Conservation (phyloP, 305 asterid genomes). For the Fraxinus platypoda region DNA sequence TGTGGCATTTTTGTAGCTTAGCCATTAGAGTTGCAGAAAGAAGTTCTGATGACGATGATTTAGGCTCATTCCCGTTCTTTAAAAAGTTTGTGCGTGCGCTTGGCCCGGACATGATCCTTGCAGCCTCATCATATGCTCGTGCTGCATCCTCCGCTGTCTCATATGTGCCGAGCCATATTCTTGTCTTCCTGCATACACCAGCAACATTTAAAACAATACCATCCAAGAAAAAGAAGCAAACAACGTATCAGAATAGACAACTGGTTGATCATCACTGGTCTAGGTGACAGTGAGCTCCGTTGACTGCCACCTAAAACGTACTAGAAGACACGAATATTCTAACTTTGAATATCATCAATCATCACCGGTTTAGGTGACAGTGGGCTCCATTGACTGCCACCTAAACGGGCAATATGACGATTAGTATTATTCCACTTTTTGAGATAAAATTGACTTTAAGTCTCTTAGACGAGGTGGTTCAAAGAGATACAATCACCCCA, state of each 20-base stretch:
- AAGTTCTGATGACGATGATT: conserved; percentile 40
- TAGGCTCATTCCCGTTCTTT: conserved; percentile 38
- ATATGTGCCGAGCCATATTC: conserved; percentile 88
- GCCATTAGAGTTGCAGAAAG: conserved; percentile 69
- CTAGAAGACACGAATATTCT: too few species aligned
- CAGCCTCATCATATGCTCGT: conserved; percentile 80
- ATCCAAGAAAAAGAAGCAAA: background rate
- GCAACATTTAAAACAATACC: background rate
- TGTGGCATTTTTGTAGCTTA: conserved; percentile 69
- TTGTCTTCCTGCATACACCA: conserved; percentile 57
- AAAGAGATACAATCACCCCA: background rate
- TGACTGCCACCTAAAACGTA: too few species aligned
- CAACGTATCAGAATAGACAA: too few species aligned
- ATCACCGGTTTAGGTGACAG: background rate
- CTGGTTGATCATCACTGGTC: too few species aligned
- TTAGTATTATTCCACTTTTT: too few species aligned
- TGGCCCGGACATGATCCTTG: conserved; percentile 72
- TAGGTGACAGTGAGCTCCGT: too few species aligned
- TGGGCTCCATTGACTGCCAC: background rate
- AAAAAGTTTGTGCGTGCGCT: conserved; percentile 67
- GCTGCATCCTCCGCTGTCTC: conserved; percentile 95
- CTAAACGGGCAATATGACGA: too few species aligned
- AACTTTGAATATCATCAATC: too few species aligned
- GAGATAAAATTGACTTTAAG: too few species aligned
- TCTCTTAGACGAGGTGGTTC: background rate